Evolutionary conservation across 495 filamentous ascomycete species (phyloP).

Genomic region (Delitschia confertaspora): DNA sequence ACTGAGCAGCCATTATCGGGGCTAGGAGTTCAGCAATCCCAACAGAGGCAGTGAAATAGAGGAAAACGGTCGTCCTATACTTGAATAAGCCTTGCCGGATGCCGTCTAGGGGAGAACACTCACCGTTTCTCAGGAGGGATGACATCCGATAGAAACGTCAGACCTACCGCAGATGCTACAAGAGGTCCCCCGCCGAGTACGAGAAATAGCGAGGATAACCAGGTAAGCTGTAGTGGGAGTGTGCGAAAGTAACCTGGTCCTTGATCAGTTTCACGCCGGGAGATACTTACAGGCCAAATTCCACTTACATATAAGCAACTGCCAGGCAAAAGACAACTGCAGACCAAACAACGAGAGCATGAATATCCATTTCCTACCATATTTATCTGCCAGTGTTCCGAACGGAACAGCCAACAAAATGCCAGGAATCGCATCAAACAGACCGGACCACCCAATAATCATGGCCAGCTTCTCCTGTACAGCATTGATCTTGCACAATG

Average conservation of each 20-base stretch:
- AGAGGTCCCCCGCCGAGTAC: conserved; percentile 15
- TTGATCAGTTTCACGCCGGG: background rate
- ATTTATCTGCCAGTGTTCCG: conserved; percentile 20
- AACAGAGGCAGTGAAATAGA: conserved; percentile 17
- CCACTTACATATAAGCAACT: conserved; percentile 20
- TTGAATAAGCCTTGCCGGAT: background rate
- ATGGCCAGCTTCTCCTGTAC: conserved; percentile 22
- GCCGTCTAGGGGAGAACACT: background rate
- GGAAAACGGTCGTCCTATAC: conserved; percentile 19
- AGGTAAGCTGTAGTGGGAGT: conserved; percentile 22
- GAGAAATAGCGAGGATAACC: conserved; percentile 19
- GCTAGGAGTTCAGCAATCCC: conserved; percentile 21
- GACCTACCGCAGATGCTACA: conserved; percentile 14
- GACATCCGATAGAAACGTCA: conserved; percentile 26
- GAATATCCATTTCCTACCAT: conserved; percentile 22
- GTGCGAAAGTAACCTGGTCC: conserved; percentile 13
- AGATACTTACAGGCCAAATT: background rate
- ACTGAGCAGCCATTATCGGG: conserved; percentile 9
- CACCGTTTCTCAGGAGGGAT: conserved; percentile 21
- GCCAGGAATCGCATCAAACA: conserved; percentile 23
- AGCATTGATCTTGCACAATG: conserved; percentile 19
- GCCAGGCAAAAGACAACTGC: conserved; percentile 14
- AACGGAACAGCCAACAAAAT: conserved; percentile 23
- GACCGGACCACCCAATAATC: conserved; percentile 23
- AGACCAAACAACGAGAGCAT: conserved; percentile 10